A percentile compares a stretch with the other conserved stretches of the same genome.
Evolutionary conservation across 1,139 yeast genomes (phyloP).

Genomic region (Geotrichum restrictum): DNA sequence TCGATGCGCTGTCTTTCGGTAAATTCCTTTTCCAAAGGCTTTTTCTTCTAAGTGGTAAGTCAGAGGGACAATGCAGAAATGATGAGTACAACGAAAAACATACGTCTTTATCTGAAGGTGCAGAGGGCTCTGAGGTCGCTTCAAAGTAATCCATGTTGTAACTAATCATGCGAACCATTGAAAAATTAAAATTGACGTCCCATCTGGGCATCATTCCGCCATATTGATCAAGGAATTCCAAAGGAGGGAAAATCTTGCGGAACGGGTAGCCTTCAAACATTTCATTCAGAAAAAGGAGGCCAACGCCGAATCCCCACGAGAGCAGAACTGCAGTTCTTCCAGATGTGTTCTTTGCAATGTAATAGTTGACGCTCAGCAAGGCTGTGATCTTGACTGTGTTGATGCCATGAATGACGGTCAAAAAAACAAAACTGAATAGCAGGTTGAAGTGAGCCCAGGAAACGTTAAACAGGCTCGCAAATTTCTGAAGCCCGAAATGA

Average conservation of each 20-base stretch:
- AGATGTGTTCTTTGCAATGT: slow-evolving; percentile 47
- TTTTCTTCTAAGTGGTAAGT: slow-evolving; percentile 16
- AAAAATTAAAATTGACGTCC: slow-evolving; percentile 94
- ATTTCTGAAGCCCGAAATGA: slow-evolving; percentile 46
- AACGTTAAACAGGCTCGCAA: slow-evolving; percentile 39
- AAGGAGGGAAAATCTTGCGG: slow-evolving; percentile 42
- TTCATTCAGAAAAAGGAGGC: slow-evolving; percentile 74
- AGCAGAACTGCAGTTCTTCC: slow-evolving; percentile 26
- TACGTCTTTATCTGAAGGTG: slow-evolving; percentile 19
- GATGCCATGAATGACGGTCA: slow-evolving; percentile 77
- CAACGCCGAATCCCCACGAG: slow-evolving; percentile 77
- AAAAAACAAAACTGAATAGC: slow-evolving; percentile 62
- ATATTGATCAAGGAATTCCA: slow-evolving; percentile 41
- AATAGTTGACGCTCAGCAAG: slow-evolving; percentile 55
- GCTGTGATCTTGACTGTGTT: slow-evolving; percentile 57
- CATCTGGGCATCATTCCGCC: slow-evolving; percentile 78
- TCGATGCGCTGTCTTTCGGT: slow-evolving; percentile 66
- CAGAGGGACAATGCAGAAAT: not conserved
- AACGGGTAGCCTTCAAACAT: slow-evolving; percentile 53
- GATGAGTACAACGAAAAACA: not conserved
- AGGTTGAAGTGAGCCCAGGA: slow-evolving; percentile 52
- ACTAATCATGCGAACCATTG: slow-evolving; percentile 77
- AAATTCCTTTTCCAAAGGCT: slow-evolving; percentile 23
- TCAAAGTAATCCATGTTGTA: slow-evolving; percentile 66
- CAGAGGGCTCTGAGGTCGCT: slow-evolving; percentile 21